Evolutionary conservation across 2,329 filamentous ascomycete species (phyloP).

Genomic region (Fusarium goolgardi): DNA sequence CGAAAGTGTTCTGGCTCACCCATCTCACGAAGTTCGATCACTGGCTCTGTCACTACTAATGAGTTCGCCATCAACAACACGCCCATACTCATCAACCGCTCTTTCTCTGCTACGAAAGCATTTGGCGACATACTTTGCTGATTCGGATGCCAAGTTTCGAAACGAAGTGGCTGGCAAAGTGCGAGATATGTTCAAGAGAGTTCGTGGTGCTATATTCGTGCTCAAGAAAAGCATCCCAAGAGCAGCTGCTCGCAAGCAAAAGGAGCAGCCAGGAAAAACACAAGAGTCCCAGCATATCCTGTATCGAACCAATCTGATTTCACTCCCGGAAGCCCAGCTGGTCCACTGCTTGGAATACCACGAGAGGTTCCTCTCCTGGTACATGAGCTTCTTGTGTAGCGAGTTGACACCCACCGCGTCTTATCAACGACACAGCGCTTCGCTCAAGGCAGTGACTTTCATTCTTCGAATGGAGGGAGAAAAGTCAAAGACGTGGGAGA

Average conservation of each 20-base stretch:
- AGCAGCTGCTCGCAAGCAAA: constrained; percentile 52
- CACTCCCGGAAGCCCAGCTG: constrained; percentile 54
- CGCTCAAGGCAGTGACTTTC: constrained; percentile 75
- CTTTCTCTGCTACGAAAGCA: constrained; percentile 73
- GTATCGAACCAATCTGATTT: constrained; percentile 56
- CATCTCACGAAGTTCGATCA: constrained; percentile 74
- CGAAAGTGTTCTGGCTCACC: constrained; percentile 64
- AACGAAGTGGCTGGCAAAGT: constrained; percentile 81
- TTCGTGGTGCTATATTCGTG: constrained; percentile 73
- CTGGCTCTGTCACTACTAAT: constrained; percentile 85
- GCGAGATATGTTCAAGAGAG: constrained; percentile 79
- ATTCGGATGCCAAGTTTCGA: constrained; percentile 87
- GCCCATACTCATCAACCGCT: constrained; percentile 72
- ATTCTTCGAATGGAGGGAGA: constrained; percentile 78
- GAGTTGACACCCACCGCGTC: constrained; percentile 85
- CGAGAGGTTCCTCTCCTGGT: constrained; percentile 77
- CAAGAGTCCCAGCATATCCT: constrained; percentile 48
- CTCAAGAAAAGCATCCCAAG: constrained; percentile 60
- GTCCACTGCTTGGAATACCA: constrained; percentile 61
- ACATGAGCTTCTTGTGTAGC: constrained; percentile 74
- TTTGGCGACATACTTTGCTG: constrained; percentile 79
- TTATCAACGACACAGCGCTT: constrained; percentile 89
- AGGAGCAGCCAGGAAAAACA: constrained; percentile 43
- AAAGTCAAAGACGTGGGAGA: constrained; percentile 55
- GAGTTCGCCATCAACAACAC: constrained; percentile 78